Conservation (phyloP, 2,329 filamentous ascomycete genomes). For the Diaporthe velutina region DNA sequence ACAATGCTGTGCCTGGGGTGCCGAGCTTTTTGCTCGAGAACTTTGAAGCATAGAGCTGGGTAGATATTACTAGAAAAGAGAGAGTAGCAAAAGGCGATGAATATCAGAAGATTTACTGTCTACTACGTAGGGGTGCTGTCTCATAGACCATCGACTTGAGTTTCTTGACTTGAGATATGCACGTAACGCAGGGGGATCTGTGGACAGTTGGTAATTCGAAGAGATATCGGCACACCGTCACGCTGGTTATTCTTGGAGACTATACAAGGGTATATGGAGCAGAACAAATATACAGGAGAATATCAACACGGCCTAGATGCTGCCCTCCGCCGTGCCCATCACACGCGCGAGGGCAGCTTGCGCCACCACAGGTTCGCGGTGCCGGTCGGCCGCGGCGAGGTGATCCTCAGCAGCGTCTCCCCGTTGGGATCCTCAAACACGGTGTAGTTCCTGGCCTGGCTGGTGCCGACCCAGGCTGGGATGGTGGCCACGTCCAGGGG, state of each 20-base stretch:
- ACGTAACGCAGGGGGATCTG: no score
- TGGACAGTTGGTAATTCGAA: not conserved
- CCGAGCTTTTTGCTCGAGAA: slow-evolving; percentile 91
- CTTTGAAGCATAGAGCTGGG: slow-evolving; percentile 60
- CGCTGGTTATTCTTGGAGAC: not conserved
- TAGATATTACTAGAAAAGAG: not conserved
- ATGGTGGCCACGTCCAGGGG: slow-evolving; percentile 45
- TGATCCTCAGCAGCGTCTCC: slow-evolving; percentile 15
- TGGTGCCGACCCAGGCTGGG: slow-evolving; percentile 44
- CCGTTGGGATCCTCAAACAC: slow-evolving; percentile 36
- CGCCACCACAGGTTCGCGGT: slow-evolving; percentile 21
- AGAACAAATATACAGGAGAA: slow-evolving; percentile 9
- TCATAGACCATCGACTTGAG: no score
- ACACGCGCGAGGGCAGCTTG: slow-evolving; percentile 3
- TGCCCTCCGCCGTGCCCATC: no score
- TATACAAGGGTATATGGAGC: not conserved
- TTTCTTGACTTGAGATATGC: not conserved
- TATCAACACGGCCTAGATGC: not conserved
- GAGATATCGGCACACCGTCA: no score
- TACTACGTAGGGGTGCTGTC: no score
- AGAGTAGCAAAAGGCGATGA: not conserved
- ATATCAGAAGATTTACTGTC: not conserved
- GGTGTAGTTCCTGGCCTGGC: slow-evolving; percentile 43
- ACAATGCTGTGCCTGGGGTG: slow-evolving; percentile 82
- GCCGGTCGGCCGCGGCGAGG: slow-evolving; percentile 14